These are phyloP conservation scores for Fagus sylvatica DNA, from an alignment of 306 rosid species.

Conservation along the genomic window DNA sequence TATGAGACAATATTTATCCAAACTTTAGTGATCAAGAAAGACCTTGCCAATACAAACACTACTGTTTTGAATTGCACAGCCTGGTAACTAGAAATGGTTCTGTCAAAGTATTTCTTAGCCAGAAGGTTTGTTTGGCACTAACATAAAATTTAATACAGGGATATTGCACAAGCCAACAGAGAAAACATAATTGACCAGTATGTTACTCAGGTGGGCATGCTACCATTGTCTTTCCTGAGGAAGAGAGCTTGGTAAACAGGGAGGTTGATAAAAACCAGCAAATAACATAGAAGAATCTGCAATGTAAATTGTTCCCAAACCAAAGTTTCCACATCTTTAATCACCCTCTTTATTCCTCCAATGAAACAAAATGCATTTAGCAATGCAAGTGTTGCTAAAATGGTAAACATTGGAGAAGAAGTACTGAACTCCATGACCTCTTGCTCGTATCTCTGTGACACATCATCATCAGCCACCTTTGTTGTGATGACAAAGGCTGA, in stretches of 20 bases:
- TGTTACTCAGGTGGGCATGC: not conserved
- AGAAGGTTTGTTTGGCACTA: not conserved
- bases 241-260: not conserved
- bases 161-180: not conserved
- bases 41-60: not conserved
- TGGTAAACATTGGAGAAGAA: not conserved
- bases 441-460: not conserved
- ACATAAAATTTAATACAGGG: not conserved
- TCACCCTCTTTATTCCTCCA: not conserved
- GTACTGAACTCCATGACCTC: not conserved
- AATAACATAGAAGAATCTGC: not conserved
- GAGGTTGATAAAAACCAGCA: not conserved
- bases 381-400: not conserved
- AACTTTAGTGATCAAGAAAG: not conserved
- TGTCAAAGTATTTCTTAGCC: not conserved
- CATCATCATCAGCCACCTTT: not conserved
- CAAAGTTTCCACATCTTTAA: not conserved
- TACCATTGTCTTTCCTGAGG: constrained; percentile 1
- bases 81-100: not conserved
- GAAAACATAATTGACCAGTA: not conserved
- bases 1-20: not conserved
- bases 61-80: not conserved
- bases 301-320: not conserved
- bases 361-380: not conserved
- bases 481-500: not conserved